These are phyloP conservation scores for Arthrobotrys conoides DNA, from an alignment of 2,329 filamentous ascomycete genomes.

Conservation along the genomic window DNA sequence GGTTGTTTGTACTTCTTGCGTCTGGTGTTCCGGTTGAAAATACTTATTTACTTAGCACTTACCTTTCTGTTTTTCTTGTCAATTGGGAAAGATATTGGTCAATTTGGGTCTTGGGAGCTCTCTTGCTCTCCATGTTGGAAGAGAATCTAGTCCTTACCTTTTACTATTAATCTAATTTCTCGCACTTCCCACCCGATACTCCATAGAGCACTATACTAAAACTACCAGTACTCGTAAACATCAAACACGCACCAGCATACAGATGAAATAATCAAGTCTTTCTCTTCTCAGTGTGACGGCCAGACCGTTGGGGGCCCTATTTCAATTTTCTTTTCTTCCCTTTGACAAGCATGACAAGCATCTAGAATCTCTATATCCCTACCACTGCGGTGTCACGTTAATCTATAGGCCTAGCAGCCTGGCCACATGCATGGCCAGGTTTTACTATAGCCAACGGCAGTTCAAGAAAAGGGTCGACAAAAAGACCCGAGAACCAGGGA, in stretches of 20 bases:
- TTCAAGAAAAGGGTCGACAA: constrained; percentile 21
- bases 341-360: background rate
- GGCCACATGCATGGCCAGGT: background rate
- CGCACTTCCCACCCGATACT: constrained; percentile 6
- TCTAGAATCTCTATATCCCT: background rate
- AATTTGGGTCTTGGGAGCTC: constrained; percentile 1
- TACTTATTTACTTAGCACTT: constrained; percentile 10
- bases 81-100: background rate
- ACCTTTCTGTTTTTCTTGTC: constrained; percentile 24
- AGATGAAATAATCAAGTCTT: background rate
- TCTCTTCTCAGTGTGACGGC: background rate
- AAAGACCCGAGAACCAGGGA: constrained; percentile 39
- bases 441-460: constrained; percentile 6
- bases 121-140: constrained; percentile 10
- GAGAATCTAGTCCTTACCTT: constrained; percentile 16
- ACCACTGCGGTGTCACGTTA: background rate
- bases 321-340: background rate
- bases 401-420: background rate
- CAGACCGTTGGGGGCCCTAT: background rate
- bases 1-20: constrained; percentile 20
- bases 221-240: constrained; percentile 16
- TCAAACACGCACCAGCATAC: constrained; percentile 15
- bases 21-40: constrained; percentile 55
- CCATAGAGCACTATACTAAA: background rate
- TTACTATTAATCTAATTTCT: constrained; percentile 18